These are phyloP conservation scores for Boletus subparvulus DNA, from an alignment of 768 basidiomycete genomes.

Conservation along the genomic window DNA sequence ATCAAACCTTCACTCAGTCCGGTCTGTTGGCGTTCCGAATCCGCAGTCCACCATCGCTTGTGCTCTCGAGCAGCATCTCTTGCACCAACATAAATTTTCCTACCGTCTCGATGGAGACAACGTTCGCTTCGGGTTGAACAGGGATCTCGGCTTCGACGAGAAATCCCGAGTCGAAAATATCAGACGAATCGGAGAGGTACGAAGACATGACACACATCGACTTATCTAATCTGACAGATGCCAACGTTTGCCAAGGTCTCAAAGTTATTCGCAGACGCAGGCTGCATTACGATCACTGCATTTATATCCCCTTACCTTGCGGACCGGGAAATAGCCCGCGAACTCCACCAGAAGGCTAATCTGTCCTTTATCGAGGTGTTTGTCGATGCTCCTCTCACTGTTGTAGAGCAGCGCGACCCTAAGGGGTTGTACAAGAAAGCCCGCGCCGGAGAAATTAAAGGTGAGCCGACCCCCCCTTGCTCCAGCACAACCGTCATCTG, in stretches of 20 bases:
- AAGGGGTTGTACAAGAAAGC: slow-evolving; percentile 99
- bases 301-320: slow-evolving; percentile 98
- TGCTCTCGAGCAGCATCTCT: slow-evolving; percentile 92
- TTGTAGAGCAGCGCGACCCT: slow-evolving; percentile 91
- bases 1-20: background rate
- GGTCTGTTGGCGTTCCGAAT: background rate
- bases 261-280: slow-evolving; percentile 88
- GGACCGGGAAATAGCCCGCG: slow-evolving; percentile 80
- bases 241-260: slow-evolving; percentile 63
- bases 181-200: slow-evolving; percentile 91
- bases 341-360: slow-evolving; percentile 70
- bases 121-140: slow-evolving; percentile 93
- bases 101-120: slow-evolving; percentile 98
- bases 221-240: slow-evolving; percentile 14
- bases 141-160: slow-evolving; percentile 92
- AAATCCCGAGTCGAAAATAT: slow-evolving; percentile 94
- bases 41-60: slow-evolving; percentile 92
- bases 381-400: slow-evolving; percentile 84
- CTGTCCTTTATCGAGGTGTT: slow-evolving; percentile 93
- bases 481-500: slow-evolving; percentile 6
- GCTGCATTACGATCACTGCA: slow-evolving; percentile 84
- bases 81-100: slow-evolving; percentile 80
- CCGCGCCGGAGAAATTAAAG: slow-evolving; percentile 92
- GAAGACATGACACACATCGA: slow-evolving; percentile 8
- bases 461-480: slow-evolving; percentile 40